Evolutionary conservation across 2,329 filamentous ascomycete genomes (phyloP), one percentile per base, ranked within the genome.

Genomic region (Botrytis porri): DNA sequence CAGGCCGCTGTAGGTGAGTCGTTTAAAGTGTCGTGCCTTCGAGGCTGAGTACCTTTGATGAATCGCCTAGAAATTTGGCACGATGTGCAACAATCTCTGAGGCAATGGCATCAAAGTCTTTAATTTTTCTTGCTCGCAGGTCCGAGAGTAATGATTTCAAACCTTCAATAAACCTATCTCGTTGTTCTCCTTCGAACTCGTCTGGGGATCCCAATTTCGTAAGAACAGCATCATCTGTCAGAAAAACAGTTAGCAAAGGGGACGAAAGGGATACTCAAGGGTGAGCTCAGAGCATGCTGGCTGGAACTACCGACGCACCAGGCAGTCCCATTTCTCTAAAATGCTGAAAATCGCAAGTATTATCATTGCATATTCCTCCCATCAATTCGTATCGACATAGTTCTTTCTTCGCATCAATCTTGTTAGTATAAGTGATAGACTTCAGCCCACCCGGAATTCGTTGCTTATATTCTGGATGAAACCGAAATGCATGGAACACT

Each of bases 371-470:
- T 77, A 86, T 84, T 74, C 89, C 89, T 70, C 90, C 90, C 65
- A 86, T 85, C 75, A 93, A 84, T 82, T 97, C 93, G 78, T 89
- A 91, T 54, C 89, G 91, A 82, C 96, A 99, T 66, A 98, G 80
- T 75, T 88, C 88, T 77, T 88, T 90, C 74, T 89, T 86, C 37
- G 90, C 86, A 81, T 98, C 90, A 82, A 99, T 97, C 77, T 90
- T 91, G 83, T 97, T 93, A 84, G 93, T 98, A 84, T 95, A 98
- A 61, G 95, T 98, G 84, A 97, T 86, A 76, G 96, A 98, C 80
- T 92, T 91, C 80, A 94, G 91, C 61, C 95, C 95, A 75, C 91
- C 92, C 72, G 88, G 81, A 73, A 97, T 90, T 73, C 88, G 85
- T 67, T 91, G 82, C 76, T 86, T 84, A 83, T 90, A 98, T 69